phyloP scores from a whole-genome alignment of 805 yeast species.

The Spathaspora girioi region DNA sequence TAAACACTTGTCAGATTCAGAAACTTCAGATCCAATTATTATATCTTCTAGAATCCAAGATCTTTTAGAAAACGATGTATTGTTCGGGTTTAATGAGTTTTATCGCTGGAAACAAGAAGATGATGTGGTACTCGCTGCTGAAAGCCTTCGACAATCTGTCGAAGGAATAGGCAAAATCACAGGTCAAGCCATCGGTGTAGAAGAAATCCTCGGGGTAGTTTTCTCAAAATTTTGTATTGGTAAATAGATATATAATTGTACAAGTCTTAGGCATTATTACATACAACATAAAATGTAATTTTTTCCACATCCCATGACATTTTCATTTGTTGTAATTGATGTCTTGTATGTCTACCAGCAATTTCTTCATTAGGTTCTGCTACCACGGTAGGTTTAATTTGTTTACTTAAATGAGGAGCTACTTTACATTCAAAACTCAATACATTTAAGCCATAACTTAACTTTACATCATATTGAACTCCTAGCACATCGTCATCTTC shows the following conservation, averaged over 20 bases:
- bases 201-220: conserved; percentile 86
- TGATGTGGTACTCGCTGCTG: conserved; percentile 80
- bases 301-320: conserved; percentile 45
- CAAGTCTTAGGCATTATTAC: conserved; percentile 18
- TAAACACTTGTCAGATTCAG: conserved; percentile 45
- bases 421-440: conserved; percentile 39
- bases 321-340: conserved; percentile 42
- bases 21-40: conserved; percentile 59
- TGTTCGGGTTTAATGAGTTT: conserved; percentile 71
- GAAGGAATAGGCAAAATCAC: conserved; percentile 92
- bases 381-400: conserved; percentile 22
- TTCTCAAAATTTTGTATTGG: conserved; percentile 94
- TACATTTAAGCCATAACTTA: conserved; percentile 38
- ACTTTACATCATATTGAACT: conserved; percentile 35
- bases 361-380: conserved; percentile 22
- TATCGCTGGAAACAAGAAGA: conserved; percentile 43
- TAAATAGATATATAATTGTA: conserved; percentile 46
- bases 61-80: conserved; percentile 68
- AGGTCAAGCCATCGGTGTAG: conserved; percentile 83
- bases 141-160: conserved; percentile 66
- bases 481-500: conserved; percentile 16
- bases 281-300: conserved; percentile 30
- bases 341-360: conserved; percentile 43
- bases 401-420: conserved; percentile 35
- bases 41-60: conserved; percentile 77